Evolutionary conservation across 768 basidiomycete species (phyloP).

Genomic region (Rhodosporidiobolus odoratus): DNA sequence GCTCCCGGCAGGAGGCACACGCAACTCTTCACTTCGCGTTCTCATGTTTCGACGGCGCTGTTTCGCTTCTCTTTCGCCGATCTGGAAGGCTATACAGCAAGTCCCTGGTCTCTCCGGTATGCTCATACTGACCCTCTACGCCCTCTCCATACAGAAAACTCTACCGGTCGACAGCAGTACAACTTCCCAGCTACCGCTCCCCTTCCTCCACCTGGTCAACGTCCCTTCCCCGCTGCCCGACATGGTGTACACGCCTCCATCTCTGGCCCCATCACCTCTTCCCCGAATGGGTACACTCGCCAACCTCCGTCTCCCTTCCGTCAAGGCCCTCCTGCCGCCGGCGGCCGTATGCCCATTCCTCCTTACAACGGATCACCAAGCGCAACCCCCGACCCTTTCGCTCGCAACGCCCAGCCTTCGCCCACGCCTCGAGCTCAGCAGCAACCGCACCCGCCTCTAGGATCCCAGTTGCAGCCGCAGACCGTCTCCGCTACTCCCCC

Average conservation of each 20-base stretch:
- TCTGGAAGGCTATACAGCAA: too few relatives aligned
- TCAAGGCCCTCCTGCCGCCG: constrained; percentile 9
- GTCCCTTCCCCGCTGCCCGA: constrained; percentile 25
- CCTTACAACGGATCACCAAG: background rate
- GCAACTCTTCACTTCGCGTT: too few relatives aligned
- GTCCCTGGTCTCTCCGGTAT: background rate
- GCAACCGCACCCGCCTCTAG: background rate
- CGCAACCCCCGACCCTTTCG: constrained; percentile 1
- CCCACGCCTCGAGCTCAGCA: background rate
- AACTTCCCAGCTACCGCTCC: constrained; percentile 46
- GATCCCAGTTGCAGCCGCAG: background rate
- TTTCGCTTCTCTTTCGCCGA: too few relatives aligned
- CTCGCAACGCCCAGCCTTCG: background rate
- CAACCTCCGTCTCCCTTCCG: constrained; percentile 8
- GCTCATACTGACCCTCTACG: background rate
- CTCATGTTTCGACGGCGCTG: too few relatives aligned
- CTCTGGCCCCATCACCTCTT: constrained; percentile 36
- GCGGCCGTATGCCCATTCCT: constrained; percentile 9
- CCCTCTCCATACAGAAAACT: constrained; percentile 59
- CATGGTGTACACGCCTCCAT: constrained; percentile 38
- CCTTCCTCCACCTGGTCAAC: constrained; percentile 38
- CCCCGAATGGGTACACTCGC: constrained; percentile 11
- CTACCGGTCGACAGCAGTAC: constrained; percentile 52
- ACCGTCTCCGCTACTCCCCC: constrained; percentile 14
- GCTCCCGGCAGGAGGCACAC: too few relatives aligned